Evolutionary conservation across 805 yeast genomes (phyloP), one percentile per base, ranked within the genome.

Genomic region (Priceomyces fermenticarens): DNA sequence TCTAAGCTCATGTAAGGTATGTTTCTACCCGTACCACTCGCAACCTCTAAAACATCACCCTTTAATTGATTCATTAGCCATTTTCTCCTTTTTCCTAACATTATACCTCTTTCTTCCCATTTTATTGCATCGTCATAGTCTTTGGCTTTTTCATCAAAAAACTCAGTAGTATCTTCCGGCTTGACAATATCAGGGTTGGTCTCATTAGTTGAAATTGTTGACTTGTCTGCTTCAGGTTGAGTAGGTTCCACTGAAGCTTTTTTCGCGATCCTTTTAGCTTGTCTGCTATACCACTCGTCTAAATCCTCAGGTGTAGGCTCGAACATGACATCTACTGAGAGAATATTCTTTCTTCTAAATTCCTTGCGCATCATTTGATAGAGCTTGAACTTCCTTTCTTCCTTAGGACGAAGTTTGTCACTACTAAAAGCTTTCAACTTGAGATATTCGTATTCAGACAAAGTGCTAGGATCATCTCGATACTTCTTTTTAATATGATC

Each of bases 1-100:
- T 76, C 71, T 14, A 81, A 76, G 39, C 82, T 75, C 51, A 88
- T 63, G 57, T 83, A 90, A 36, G 83, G 81, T 42, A 91, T 76
- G 58, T 93, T 93, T 62, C 98, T 76, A 5, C 99, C 98, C 0
- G 99, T 93, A 43, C 99, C 99, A 57, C 95, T 87, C 0, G 97
- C 84, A 9, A 91, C 93, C 62, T 93, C 99, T 42, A 93, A 67
- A 2, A 89, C 97, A 57, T 93, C 97, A 15, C 99, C 99, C 43
- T 71, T 67, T 37, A 83, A 76, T 46, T 85, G 85, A 29, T 70
- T 76, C 89, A 86, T 85, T 35, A 85, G 60, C 86, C 93, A 83
- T 52, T 80, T 81, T 53, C 97, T 74, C 63, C 85, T 73, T 53
- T 70, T 73, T 42, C 83, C 80, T 73, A 80, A 69, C 29, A 77